Evolutionary conservation across 768 basidiomycete genomes (phyloP).

Genomic region (Hortiboletus flavorubellus): DNA sequence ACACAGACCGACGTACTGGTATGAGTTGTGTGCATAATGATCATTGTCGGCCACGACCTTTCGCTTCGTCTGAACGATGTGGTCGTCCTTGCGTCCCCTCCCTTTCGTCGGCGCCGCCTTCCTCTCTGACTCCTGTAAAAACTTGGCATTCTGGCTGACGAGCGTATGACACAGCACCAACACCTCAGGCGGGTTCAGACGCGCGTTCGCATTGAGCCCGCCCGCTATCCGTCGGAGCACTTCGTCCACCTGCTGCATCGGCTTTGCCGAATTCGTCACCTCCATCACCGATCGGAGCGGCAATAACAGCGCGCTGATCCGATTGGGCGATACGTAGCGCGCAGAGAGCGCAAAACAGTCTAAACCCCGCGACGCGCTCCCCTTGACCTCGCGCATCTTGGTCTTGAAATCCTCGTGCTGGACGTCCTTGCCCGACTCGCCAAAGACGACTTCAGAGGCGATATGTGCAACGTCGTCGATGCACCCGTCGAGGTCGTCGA

Average conservation of each 20-base stretch:
- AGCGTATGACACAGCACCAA: constrained; percentile 85
- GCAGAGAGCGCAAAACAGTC: constrained; percentile 85
- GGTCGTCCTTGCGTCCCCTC: constrained; percentile 45
- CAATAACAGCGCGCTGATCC: constrained; percentile 70
- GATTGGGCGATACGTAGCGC: constrained; percentile 69
- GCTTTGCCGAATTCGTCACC: constrained; percentile 75
- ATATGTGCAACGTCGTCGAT: constrained; percentile 78
- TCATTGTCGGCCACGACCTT: constrained; percentile 50
- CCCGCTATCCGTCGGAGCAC: constrained; percentile 76
- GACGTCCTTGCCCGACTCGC: constrained; percentile 88
- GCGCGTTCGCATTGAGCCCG: constrained; percentile 81
- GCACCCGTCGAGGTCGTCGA: constrained; percentile 68
- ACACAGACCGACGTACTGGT: constrained; percentile 51
- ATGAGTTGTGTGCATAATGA: constrained; percentile 84
- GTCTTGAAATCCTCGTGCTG: constrained; percentile 90
- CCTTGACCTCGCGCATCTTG: constrained; percentile 87
- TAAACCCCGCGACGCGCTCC: constrained; percentile 77
- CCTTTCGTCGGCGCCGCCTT: constrained; percentile 30
- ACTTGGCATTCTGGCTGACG: constrained; percentile 86
- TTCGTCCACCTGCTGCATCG: constrained; percentile 85
- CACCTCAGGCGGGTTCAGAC: constrained; percentile 65
- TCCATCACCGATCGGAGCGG: constrained; percentile 85
- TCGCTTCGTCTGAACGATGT: constrained; percentile 77
- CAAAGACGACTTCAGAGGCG: constrained; percentile 88
- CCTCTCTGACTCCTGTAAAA: constrained; percentile 61